Base-by-base conservation (phyloP, 108 stramenopile species). In the Pseudonitzschia multistriata region DNA sequence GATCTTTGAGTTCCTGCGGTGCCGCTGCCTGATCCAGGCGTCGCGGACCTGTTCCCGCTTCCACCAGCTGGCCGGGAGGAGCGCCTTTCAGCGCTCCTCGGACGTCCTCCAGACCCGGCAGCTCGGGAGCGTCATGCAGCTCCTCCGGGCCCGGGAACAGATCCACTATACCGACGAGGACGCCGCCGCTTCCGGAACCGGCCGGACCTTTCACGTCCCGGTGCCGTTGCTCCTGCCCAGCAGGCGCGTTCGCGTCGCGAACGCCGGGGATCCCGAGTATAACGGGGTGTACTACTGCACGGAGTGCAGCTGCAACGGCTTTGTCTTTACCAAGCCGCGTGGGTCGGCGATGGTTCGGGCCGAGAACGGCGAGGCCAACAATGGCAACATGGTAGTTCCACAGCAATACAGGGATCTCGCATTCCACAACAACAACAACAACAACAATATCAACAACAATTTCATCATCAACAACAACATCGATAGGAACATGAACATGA, bases 281-380 rank as follows among this genome's bases (percentile, higher is more conserved):
- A 89, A 92, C 76, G 91, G 91, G 11, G 70, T 89, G n/a, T 92
- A 92, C 62, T 85, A 82, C 73, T 92, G 91, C 67, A 92, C 88
- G 8, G 83, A 82, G 29, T 77, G 78, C 50, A 88, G 89, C 64
- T 85, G 88, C 4, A 93, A 93, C 66, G 50, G 50, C 30, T 56
- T 70, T 30, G 62, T 82, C 25, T 90, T 88, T 71, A 88, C 88
- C 56, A 93, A 93, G 66, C 89, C 92, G 22, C 74, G 89, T 42
- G 53, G 53, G 60, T 76, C 83, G 21, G 24, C 27, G 40, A 64
- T 64, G 39, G 39, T 45, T 27, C 10, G 21, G 8, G 39, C 3
- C 21, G 27, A 17, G 7, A 34, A 39, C 61, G 42, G 17, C 11
- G 42, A 3, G 2, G 8, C 2, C 11, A 19, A 1, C 30, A 60